Evolutionary conservation across 2,329 filamentous ascomycete species (phyloP).

Genomic region (Chrysoporthe deuterocubensis): DNA sequence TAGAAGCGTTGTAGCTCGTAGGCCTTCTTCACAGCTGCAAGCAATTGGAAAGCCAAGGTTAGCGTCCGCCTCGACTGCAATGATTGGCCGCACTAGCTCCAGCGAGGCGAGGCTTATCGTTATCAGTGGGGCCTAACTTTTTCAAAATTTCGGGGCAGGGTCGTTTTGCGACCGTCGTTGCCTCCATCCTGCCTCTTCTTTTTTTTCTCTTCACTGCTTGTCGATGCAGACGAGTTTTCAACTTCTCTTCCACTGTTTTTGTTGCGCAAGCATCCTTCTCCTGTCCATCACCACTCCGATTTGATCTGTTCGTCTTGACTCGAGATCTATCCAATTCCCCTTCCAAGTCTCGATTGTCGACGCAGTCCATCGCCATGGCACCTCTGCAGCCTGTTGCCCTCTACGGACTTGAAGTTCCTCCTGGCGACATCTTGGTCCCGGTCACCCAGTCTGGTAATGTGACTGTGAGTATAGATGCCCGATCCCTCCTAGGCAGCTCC

Average conservation of each 20-base stretch:
- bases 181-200: background rate
- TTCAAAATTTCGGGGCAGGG: constrained; percentile 28
- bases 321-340: background rate
- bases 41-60: background rate
- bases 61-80: background rate
- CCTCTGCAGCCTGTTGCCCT: constrained; percentile 70
- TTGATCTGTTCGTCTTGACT: constrained; percentile 4
- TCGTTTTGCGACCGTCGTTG: constrained; percentile 7
- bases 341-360: background rate
- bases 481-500: background rate
- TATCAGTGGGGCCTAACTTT: constrained; percentile 28
- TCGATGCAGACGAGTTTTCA: constrained; percentile 12
- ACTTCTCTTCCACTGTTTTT: constrained; percentile 6
- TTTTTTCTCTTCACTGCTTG: background rate
- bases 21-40: background rate
- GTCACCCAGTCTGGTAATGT: constrained; percentile 80
- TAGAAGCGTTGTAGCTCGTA: background rate
- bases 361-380: constrained; percentile 51
- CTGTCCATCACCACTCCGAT: background rate
- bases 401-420: constrained; percentile 90
- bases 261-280: constrained; percentile 17
- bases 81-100: constrained; percentile 6
- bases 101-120: constrained; percentile 10
- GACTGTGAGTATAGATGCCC: constrained; percentile 65
- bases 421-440: constrained; percentile 81